These are phyloP conservation scores for Penicillium aurantiogriseum DNA, from an alignment of 2,329 filamentous ascomycete genomes.

Conservation along the genomic window DNA sequence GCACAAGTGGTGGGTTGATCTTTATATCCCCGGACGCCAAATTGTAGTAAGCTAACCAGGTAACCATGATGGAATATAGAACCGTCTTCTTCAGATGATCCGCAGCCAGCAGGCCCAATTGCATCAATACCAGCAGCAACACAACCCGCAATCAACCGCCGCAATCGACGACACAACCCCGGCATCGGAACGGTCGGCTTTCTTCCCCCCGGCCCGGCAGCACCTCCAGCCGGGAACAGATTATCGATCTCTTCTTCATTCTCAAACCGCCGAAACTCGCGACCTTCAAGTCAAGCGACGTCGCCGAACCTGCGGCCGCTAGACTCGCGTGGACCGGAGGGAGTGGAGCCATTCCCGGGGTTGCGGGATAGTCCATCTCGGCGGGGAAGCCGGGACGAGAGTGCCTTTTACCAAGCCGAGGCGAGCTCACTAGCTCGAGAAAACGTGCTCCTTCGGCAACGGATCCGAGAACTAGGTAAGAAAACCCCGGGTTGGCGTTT, in stretches of 20 bases:
- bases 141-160: slow-evolving; percentile 29
- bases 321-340: slow-evolving; percentile 27
- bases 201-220: slow-evolving; percentile 29
- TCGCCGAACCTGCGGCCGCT: slow-evolving; percentile 40
- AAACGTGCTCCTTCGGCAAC: slow-evolving; percentile 49
- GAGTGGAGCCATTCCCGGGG: slow-evolving; percentile 27
- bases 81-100: slow-evolving; percentile 52
- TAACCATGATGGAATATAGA: slow-evolving; percentile 31
- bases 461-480: slow-evolving; percentile 49
- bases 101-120: slow-evolving; percentile 49
- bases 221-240: slow-evolving; percentile 33
- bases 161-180: slow-evolving; percentile 46
- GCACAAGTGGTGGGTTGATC: slow-evolving; percentile 47
- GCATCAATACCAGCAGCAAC: slow-evolving; percentile 37
- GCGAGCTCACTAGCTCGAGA: slow-evolving; percentile 47
- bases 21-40: neutral
- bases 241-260: slow-evolving; percentile 36
- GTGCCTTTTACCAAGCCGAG: slow-evolving; percentile 49
- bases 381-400: slow-evolving; percentile 47
- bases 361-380: slow-evolving; percentile 30
- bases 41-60: neutral
- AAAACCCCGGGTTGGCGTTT: neutral
- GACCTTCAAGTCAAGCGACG: slow-evolving; percentile 35
- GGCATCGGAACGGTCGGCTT: slow-evolving; percentile 43
- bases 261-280: slow-evolving; percentile 37